Base-by-base conservation (phyloP, 202 grass and related monocot genomes). In the Brachypodium distachyon region DNA sequence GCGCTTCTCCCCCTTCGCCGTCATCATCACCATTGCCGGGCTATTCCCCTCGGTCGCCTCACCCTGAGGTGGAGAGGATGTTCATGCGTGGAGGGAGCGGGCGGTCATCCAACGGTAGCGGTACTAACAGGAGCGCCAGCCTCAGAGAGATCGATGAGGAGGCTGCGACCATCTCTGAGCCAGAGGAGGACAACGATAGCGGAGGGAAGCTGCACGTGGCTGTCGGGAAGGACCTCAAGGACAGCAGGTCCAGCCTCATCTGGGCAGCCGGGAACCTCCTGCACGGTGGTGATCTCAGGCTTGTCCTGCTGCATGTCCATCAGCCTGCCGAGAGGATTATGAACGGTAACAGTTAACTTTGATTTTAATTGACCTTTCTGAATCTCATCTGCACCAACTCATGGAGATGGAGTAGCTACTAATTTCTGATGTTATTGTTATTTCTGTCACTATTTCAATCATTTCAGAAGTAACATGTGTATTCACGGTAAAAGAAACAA, bases 231-330 rank as follows among this genome's bases (percentile, higher is more conserved):
- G 84, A 86, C 77, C 1, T 54, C 9, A 69, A 86, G 43, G 84
- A 81, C 3, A 62, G 71, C 33, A 81, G 12, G 51, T 67, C 71
- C 54, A 81, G 17, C 44, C 36, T 86, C 41, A 12, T 26, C 43
- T 29, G 43, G n/a, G 71, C 77, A 6, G 70, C 27, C 27, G 26
- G 27, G 43, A 81, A 32, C n/a, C 44, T 86, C 63, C 62, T 50
- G 16, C n/a, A n/a, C n/a, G 31, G 17, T 0, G 21, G 16, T 6
- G 32, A 43, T 60, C 39, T 25, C 52, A 61, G 43, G 32, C 62
- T 81, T 40, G 27, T 76, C 34, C 34, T 86, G 36, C 71, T 86
- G 26, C 84, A 81, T 27, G 77, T 81, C 27, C 84, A 81, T 54
- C 77, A 76, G 9, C 84, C 84, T 76, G 77, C 77, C 16, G 52